Percentiles rank a stretch among this genome's conserved stretches.
Evolutionary conservation across 305 asterid species (phyloP).

Genomic region (Euphrasia arctica): DNA sequence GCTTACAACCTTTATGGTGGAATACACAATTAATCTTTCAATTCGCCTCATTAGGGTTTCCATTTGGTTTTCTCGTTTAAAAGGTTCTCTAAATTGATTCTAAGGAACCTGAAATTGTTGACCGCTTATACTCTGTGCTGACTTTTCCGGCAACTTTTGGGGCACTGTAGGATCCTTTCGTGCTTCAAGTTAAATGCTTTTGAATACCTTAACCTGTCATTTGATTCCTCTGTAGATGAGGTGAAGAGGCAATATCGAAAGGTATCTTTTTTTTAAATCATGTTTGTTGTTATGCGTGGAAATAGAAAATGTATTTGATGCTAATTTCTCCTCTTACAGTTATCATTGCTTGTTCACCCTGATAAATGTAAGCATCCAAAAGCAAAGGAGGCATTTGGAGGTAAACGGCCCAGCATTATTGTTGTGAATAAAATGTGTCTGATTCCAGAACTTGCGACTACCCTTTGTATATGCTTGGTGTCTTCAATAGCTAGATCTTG

Average conservation of each 20-base stretch:
- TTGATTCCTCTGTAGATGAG: constrained; percentile 70
- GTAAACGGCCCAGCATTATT: constrained; percentile 40
- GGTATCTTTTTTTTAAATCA: constrained; percentile 36
- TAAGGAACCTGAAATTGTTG: constrained; percentile 8
- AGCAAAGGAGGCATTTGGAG: constrained; percentile 98
- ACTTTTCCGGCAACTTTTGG: constrained; percentile 23
- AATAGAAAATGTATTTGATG: constrained; percentile 18
- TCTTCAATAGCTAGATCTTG: background rate
- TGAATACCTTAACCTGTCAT: constrained; percentile 87
- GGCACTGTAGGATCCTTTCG: constrained; percentile 80
- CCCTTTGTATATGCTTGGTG: constrained; percentile 13
- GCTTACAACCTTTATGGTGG: constrained; percentile 24
- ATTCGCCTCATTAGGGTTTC: constrained; percentile 17
- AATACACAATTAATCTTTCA: background rate
- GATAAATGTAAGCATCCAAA: constrained; percentile 98
- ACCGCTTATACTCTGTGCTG: constrained; percentile 19
- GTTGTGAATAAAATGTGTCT: constrained; percentile 14
- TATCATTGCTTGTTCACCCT: constrained; percentile 98
- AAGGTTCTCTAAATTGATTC: constrained; percentile 3
- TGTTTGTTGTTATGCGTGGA: constrained; percentile 22
- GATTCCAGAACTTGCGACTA: constrained; percentile 20
- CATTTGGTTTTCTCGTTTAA: background rate
- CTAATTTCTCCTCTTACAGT: constrained; percentile 40
- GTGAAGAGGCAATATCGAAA: constrained; percentile 92
- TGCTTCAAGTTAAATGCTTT: constrained; percentile 97